Conservation (phyloP, 164 flowering plant species). For the Berberis vulgaris region DNA sequence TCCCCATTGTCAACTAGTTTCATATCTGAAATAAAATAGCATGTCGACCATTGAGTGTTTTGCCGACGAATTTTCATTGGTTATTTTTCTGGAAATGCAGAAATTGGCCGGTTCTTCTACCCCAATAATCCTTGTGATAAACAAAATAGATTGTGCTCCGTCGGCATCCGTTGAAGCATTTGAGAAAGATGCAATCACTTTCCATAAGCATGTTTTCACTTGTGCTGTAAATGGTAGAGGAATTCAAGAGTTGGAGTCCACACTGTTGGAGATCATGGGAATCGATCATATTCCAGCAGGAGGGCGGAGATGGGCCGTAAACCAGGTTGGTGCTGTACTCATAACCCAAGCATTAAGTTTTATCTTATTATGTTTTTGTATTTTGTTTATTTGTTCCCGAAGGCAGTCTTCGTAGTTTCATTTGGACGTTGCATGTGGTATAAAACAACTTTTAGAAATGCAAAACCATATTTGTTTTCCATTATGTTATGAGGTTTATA, state of each 20-base stretch:
- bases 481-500: no score
- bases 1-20: no score
- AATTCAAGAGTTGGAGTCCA: constrained; percentile 56
- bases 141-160: constrained; percentile 75
- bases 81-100: constrained; percentile 29
- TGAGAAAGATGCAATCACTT: constrained; percentile 17
- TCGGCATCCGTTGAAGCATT: constrained; percentile 26
- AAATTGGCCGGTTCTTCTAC: constrained; percentile 32
- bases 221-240: constrained; percentile 87
- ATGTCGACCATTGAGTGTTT: neutral
- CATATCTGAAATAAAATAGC: no score
- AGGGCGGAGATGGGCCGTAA: constrained; percentile 82
- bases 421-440: no score
- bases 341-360: neutral
- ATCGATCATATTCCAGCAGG: constrained; percentile 55
- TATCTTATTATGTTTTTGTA: neutral
- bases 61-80: neutral
- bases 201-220: constrained; percentile 53
- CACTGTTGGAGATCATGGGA: constrained; percentile 62
- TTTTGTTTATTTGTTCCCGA: neutral
- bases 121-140: constrained; percentile 70
- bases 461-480: no score
- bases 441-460: no score
- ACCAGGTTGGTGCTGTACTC: constrained; percentile 51
- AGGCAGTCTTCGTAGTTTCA: neutral